Evolutionary conservation across 2,329 filamentous ascomycete species (phyloP).

Genomic region (Aureobasidium melanogenum): DNA sequence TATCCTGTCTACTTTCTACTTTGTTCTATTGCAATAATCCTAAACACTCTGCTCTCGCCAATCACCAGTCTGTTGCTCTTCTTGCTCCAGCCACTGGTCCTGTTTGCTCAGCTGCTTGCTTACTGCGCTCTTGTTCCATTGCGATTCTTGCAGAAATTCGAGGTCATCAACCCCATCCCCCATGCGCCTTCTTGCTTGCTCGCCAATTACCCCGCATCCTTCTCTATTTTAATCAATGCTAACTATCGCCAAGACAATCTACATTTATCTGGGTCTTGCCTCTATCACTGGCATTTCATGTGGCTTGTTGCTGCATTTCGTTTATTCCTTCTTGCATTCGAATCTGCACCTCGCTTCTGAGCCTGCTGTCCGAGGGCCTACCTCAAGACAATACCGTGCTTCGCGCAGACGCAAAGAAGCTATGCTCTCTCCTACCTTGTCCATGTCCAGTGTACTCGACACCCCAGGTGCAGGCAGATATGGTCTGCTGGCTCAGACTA

Average conservation of each 20-base stretch:
- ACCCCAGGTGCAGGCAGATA: slow-evolving; percentile 29
- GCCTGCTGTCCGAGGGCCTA: slow-evolving; percentile 16
- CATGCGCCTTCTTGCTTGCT: not conserved
- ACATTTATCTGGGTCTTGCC: slow-evolving; percentile 56
- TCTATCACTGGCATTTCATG: slow-evolving; percentile 56
- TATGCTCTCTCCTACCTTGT: slow-evolving; percentile 15
- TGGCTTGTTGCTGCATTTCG: slow-evolving; percentile 51
- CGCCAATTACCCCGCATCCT: not conserved
- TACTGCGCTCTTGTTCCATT: slow-evolving; percentile 40
- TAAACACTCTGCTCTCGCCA: slow-evolving; percentile 36
- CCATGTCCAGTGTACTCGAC: slow-evolving; percentile 21
- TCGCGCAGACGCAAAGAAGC: slow-evolving; percentile 19
- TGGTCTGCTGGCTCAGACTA: slow-evolving; percentile 55
- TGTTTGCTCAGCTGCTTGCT: slow-evolving; percentile 36
- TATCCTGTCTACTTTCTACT: slow-evolving; percentile 32
- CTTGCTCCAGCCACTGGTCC: slow-evolving; percentile 42
- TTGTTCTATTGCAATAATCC: slow-evolving; percentile 28
- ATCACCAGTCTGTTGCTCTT: slow-evolving; percentile 40
- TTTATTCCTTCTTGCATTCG: slow-evolving; percentile 42
- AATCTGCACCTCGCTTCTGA: slow-evolving; percentile 16
- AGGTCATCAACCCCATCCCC: slow-evolving; percentile 29
- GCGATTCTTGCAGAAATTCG: slow-evolving; percentile 42
- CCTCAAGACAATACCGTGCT: slow-evolving; percentile 26
- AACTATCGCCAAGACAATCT: slow-evolving; percentile 32
- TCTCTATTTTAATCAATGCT: slow-evolving; percentile 20